Evolutionary conservation across 2,329 filamentous ascomycete species (phyloP).

Genomic region (Bipolaris bicolor): DNA sequence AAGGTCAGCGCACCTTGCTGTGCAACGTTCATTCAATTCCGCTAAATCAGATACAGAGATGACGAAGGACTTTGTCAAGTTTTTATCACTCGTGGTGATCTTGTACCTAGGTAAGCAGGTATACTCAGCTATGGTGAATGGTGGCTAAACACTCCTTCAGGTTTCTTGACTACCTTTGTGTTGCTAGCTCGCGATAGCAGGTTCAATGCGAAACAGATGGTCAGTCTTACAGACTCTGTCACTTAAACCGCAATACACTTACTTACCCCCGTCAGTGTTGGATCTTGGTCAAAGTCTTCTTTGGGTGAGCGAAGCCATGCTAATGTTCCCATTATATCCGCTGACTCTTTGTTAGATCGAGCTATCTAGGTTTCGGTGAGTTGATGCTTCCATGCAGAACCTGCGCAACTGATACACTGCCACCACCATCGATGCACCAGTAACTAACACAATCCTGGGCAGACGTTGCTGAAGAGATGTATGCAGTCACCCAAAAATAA

Average conservation of each 20-base stretch:
- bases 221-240: slow-evolving; percentile 11
- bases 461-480: slow-evolving; percentile 57
- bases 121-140: not conserved
- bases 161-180: slow-evolving; percentile 87
- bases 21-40: not conserved
- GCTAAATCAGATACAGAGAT: slow-evolving; percentile 64
- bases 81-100: slow-evolving; percentile 76
- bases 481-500: slow-evolving; percentile 8
- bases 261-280: slow-evolving; percentile 57
- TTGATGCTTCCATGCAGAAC: slow-evolving; percentile 23
- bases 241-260: slow-evolving; percentile 7
- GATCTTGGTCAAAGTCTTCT: slow-evolving; percentile 81
- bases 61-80: slow-evolving; percentile 90
- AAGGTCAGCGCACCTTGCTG: slow-evolving; percentile 44
- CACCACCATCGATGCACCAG: slow-evolving; percentile 27
- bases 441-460: slow-evolving; percentile 31
- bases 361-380: slow-evolving; percentile 73
- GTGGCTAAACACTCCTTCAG: slow-evolving; percentile 42
- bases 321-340: not conserved
- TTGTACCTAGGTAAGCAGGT: slow-evolving; percentile 70
- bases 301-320: slow-evolving; percentile 58
- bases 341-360: slow-evolving; percentile 54
- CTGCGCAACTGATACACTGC: slow-evolving; percentile 10
- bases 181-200: slow-evolving; percentile 71
- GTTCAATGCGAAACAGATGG: slow-evolving; percentile 70